phyloP scores from a whole-genome alignment of 306 rosid species.

The Prinsepia uniflora region DNA sequence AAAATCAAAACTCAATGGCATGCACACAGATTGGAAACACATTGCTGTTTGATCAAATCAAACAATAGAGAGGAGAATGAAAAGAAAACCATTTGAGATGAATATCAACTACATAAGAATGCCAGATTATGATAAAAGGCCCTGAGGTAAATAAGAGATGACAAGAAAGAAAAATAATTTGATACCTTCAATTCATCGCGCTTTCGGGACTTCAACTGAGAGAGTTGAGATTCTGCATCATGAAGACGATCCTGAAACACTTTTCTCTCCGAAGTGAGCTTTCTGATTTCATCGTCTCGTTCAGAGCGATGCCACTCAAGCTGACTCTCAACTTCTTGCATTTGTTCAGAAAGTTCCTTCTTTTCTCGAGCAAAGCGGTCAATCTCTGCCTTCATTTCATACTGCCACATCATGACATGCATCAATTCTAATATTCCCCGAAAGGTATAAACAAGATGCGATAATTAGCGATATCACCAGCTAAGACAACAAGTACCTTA shows the following conservation, averaged over 20 bases:
- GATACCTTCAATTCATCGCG: conserved; percentile 94
- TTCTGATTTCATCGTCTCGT: conserved; percentile 77
- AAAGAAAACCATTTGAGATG: neutral
- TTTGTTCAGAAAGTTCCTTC: conserved; percentile 77
- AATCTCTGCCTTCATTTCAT: conserved; percentile 82
- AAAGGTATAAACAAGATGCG: conserved; percentile 34
- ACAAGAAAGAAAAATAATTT: neutral
- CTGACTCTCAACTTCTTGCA: conserved; percentile 91
- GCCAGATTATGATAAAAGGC: neutral
- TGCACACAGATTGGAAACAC: neutral
- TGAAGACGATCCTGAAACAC: conserved; percentile 82
- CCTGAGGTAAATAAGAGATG: conserved; percentile 1
- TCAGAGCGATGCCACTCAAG: conserved; percentile 97
- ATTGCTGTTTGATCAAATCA: too few relatives aligned
- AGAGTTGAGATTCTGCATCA: conserved; percentile 84
- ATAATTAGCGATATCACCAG: conserved; percentile 41
- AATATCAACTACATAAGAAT: neutral
- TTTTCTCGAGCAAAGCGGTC: conserved; percentile 84
- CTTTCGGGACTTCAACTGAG: conserved; percentile 86
- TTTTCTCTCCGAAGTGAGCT: conserved; percentile 79
- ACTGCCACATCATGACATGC: conserved; percentile 60
- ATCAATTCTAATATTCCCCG: conserved; percentile 41
- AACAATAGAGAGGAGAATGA: neutral
- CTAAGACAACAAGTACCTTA: conserved; percentile 70
- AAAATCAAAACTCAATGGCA: neutral